phyloP scores from a whole-genome alignment of 2,329 filamentous ascomycete species.

The Amesomyces nigricolor region DNA sequence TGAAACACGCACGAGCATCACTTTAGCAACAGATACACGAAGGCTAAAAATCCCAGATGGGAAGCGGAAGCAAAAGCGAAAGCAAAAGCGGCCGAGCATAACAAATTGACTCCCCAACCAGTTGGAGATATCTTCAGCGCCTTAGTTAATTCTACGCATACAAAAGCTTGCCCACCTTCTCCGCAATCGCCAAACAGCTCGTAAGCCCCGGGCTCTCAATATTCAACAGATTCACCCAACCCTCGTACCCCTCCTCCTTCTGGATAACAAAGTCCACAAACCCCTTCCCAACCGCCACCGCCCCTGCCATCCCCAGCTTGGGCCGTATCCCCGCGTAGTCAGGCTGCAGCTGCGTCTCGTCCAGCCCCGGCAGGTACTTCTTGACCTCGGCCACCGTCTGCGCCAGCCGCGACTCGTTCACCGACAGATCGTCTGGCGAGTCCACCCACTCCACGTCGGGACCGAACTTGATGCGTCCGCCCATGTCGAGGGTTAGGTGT shows the following conservation, averaged over 20 bases:
- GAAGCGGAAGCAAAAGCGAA: no score
- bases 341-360: slow-evolving; percentile 58
- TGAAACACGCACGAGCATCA: background rate
- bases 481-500: slow-evolving; percentile 86
- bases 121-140: no score
- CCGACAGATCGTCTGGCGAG: slow-evolving; percentile 61
- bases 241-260: slow-evolving; percentile 69
- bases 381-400: slow-evolving; percentile 69
- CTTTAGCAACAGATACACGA: no score
- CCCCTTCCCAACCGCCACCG: slow-evolving; percentile 57
- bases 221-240: slow-evolving; percentile 84
- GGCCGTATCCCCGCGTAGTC: slow-evolving; percentile 92
- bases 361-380: slow-evolving; percentile 70
- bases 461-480: slow-evolving; percentile 79
- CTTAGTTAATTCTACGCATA: slow-evolving; percentile 32
- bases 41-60: no score
- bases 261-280: slow-evolving; percentile 82
- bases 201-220: slow-evolving; percentile 94
- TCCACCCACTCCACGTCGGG: slow-evolving; percentile 94
- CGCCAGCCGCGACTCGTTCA: slow-evolving; percentile 56
- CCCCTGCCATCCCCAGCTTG: slow-evolving; percentile 61
- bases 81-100: no score
- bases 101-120: no score
- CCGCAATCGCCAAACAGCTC: slow-evolving; percentile 77
- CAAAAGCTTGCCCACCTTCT: slow-evolving; percentile 57